Conservation (phyloP, 192 early-diverging fungal species). For the Radiomyces spectabilis region DNA sequence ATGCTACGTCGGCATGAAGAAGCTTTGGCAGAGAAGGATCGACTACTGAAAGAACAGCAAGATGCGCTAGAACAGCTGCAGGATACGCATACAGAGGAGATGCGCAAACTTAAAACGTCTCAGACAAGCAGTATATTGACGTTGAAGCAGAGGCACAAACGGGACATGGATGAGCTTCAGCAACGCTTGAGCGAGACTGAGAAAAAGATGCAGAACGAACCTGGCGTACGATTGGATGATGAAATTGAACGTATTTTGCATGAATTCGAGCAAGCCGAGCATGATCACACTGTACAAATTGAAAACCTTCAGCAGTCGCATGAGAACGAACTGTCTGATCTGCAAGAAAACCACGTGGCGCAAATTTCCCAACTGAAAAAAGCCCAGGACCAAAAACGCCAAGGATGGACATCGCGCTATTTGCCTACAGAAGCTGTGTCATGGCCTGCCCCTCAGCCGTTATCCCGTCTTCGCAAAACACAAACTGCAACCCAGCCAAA, state of each 20-base stretch:
- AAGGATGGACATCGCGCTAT: slow-evolving; percentile 7
- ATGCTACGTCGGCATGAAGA: slow-evolving; percentile 15
- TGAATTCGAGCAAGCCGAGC: slow-evolving; percentile 24
- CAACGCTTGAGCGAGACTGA: slow-evolving; percentile 12
- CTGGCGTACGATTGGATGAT: slow-evolving; percentile 3
- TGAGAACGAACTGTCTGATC: slow-evolving; percentile 9
- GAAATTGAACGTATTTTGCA: slow-evolving; percentile 23
- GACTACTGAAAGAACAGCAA: slow-evolving; percentile 19
- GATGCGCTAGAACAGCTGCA: slow-evolving; percentile 2
- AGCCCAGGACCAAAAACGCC: neutral
- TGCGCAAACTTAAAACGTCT: slow-evolving; percentile 3
- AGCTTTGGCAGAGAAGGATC: slow-evolving; percentile 25
- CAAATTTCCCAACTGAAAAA: slow-evolving; percentile 6
- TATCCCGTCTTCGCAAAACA: slow-evolving; percentile 12
- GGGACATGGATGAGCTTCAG: slow-evolving; percentile 16
- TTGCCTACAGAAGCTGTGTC: slow-evolving; percentile 27
- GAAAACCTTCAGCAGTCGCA: slow-evolving; percentile 23
- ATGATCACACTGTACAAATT: slow-evolving; percentile 11
- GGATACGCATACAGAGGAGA: slow-evolving; percentile 4
- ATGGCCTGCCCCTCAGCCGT: slow-evolving; percentile 24
- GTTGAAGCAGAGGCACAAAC: slow-evolving; percentile 17
- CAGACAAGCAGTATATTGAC: slow-evolving; percentile 8
- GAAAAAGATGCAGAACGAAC: neutral
- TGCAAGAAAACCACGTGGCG: slow-evolving; percentile 8
- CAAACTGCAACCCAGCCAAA: neutral